A percentile compares a stretch with the other conserved stretches of the same genome.
Evolutionary conservation across 768 basidiomycete genomes (phyloP).

Genomic region (Punctularia strigosozonata): DNA sequence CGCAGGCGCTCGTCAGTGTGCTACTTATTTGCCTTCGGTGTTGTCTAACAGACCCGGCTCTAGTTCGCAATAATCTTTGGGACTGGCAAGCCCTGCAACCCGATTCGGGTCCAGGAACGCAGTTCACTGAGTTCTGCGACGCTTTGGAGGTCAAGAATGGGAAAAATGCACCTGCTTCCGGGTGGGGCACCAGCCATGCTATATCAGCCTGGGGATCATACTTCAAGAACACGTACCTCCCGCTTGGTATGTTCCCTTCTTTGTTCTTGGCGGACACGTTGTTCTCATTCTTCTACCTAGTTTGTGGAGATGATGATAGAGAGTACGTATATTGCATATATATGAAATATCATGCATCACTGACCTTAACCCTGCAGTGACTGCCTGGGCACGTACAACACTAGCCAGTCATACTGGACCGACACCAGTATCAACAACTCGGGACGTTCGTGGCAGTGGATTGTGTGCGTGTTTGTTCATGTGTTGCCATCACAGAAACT

Average conservation of each 20-base stretch:
- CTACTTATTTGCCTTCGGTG: neutral
- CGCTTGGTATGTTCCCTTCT: conserved; percentile 28
- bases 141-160: conserved; percentile 55
- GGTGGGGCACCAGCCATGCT: conserved; percentile 55
- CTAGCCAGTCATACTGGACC: conserved; percentile 32
- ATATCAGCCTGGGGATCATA: conserved; percentile 48
- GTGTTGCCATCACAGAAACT: neutral
- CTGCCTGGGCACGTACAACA: conserved; percentile 31
- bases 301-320: conserved; percentile 33
- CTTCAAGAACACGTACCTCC: conserved; percentile 38
- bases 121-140: conserved; percentile 55
- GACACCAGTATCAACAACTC: conserved; percentile 43
- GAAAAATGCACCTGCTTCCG: conserved; percentile 31
- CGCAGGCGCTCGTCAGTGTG: conserved; percentile 37
- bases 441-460: conserved; percentile 60
- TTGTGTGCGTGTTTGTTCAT: conserved; percentile 27
- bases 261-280: too few relatives aligned
- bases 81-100: conserved; percentile 61
- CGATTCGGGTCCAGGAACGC: conserved; percentile 27
- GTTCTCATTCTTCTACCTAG: too few relatives aligned
- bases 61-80: conserved; percentile 38
- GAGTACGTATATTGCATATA: conserved; percentile 28
- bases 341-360: neutral
- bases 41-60: neutral
- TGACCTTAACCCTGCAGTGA: conserved; percentile 9